These are phyloP conservation scores for Canna indica DNA, from an alignment of 176 grass and related monocot species.

Conservation along the genomic window DNA sequence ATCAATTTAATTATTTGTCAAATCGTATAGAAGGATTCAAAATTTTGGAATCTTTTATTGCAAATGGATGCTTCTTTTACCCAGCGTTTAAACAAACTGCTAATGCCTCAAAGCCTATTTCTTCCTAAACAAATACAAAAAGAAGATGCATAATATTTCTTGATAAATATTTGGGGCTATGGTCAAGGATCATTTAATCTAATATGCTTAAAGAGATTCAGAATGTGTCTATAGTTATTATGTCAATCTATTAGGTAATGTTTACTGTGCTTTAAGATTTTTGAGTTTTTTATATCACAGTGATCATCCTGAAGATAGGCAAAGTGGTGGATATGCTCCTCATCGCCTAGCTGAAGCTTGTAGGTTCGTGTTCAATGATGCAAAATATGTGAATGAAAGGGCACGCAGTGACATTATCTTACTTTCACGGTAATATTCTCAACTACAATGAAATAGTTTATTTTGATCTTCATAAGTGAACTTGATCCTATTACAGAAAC, in stretches of 20 bases:
- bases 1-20: background rate
- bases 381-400: conserved; percentile 97
- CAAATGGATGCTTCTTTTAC: background rate
- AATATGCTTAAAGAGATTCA: background rate
- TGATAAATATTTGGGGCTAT: background rate
- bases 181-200: background rate
- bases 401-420: conserved; percentile 83
- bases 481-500: background rate
- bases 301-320: conserved; percentile 16
- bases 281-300: conserved; percentile 20
- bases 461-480: background rate
- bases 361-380: conserved; percentile 88
- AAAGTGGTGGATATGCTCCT: conserved; percentile 23
- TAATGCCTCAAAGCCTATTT: background rate
- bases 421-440: conserved; percentile 66
- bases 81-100: background rate
- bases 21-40: background rate
- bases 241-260: background rate
- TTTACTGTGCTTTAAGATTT: conserved; percentile 2
- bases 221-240: background rate
- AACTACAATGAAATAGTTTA: background rate
- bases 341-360: conserved; percentile 63
- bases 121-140: background rate
- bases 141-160: background rate
- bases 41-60: background rate